Percentiles rank a stretch among this genome's conserved stretches.
These are phyloP conservation scores for Purpureocillium lavendulum DNA, from an alignment of 2,329 filamentous ascomycete species.

Conservation along the genomic window DNA sequence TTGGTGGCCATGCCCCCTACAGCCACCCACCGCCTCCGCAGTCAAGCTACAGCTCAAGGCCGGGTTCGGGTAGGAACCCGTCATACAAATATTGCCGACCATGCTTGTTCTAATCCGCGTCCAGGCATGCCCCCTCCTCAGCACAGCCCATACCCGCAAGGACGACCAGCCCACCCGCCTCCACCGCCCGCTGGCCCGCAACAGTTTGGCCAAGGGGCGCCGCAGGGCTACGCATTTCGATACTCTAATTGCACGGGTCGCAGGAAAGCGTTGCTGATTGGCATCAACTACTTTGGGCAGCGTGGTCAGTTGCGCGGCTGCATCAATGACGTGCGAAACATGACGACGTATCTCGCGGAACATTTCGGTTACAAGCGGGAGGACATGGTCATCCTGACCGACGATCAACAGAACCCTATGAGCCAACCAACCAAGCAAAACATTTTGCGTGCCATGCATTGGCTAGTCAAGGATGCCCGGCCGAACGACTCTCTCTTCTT, in stretches of 20 bases:
- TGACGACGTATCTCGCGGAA: constrained; percentile 83
- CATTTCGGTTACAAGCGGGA: constrained; percentile 89
- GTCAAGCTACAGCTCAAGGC: constrained; percentile 38
- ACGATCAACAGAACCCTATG: constrained; percentile 96
- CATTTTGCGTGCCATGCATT: constrained; percentile 93
- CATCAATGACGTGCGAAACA: constrained; percentile 96
- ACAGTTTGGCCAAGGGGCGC: constrained; percentile 72
- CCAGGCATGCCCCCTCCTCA: constrained; percentile 11
- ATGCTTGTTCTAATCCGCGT: neutral
- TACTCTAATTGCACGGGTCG: constrained; percentile 87
- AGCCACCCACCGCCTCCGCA: constrained; percentile 22
- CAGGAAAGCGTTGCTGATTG: constrained; percentile 82
- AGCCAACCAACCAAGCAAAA: constrained; percentile 95
- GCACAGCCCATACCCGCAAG: constrained; percentile 5
- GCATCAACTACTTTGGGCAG: constrained; percentile 95
- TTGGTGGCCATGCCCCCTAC: constrained; percentile 19
- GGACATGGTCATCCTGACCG: constrained; percentile 94
- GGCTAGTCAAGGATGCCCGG: constrained; percentile 87
- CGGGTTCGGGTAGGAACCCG: constrained; percentile 25
- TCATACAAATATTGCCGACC: neutral
- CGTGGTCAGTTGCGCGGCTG: constrained; percentile 84
- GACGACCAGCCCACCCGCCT: constrained; percentile 40
- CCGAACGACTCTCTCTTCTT: constrained; percentile 96
- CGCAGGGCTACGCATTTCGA: constrained; percentile 72
- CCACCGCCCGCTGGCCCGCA: constrained; percentile 61